Base-by-base conservation (phyloP, 2,329 filamentous ascomycete species). In the Helminthosporium solani region DNA sequence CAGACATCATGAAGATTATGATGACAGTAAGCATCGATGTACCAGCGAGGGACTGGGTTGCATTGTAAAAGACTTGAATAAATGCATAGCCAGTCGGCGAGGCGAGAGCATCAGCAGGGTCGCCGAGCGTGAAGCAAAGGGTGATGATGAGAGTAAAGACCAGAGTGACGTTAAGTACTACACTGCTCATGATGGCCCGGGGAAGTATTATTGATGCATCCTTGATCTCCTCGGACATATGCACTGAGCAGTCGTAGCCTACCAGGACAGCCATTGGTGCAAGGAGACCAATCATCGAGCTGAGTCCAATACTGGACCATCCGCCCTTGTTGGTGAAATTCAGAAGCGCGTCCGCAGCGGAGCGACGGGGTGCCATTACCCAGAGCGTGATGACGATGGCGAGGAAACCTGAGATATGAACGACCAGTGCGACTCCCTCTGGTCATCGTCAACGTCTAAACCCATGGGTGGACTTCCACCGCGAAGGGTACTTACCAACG, bases 351-450 rank as follows among this genome's bases (percentile, higher is more conserved):
- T 44, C 47, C 14, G 46, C 44, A 1, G 62, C 44, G 14, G 42
- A 36, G 3, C 47, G 46, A 6, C 47, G 40, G 49, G 54, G 52
- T 51, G 65, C 30, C 37, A 63, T 47, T 3, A 56, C 54, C 56
- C 59, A 61, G 1, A 67, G 42, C 7, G 63, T 55, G 15, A 72
- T 49, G 5, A 73, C 55, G 49, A 73, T 63, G 15, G 66, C 63
- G 41, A 74, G 64, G 58, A 74, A 74, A 19, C 60, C 70, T 19
- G 68, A 54, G 20, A 73, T 51, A 42, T 74, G 71, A 7, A 73
- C 39, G 0, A 62, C 33, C 5, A 63, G 45, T 30, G 52, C 42
- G 12, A 57, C 31, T 3, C 50, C 44, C 39, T 62, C 54, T 36
- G 60, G 23, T 25, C 6, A 25, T 25, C 9, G 23, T 25, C 9